These are phyloP conservation scores for Hordeum pubiflorum DNA, from an alignment of 202 grass and related monocot genomes.

Conservation along the genomic window DNA sequence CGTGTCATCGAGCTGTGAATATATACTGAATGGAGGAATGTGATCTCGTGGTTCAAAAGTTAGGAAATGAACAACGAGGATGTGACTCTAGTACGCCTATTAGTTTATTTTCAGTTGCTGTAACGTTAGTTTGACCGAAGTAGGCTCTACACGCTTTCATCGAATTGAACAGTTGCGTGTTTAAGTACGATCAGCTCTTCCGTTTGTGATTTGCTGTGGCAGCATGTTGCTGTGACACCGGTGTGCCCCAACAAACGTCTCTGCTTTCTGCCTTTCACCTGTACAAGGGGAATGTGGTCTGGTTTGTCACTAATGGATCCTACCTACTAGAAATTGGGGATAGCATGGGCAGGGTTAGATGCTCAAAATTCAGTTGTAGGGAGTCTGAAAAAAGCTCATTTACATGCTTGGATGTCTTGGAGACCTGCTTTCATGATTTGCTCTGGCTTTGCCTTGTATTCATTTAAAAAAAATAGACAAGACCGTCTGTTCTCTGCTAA, in stretches of 20 bases:
- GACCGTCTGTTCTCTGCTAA: slow-evolving; percentile 11
- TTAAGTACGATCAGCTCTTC: neutral
- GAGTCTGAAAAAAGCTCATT: neutral
- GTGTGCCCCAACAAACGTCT: neutral
- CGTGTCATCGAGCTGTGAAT: neutral
- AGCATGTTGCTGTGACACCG: neutral
- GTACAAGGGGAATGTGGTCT: neutral
- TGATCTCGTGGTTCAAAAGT: neutral
- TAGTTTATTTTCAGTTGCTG: neutral
- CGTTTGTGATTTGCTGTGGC: neutral
- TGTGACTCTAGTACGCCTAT: neutral
- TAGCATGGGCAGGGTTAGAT: neutral
- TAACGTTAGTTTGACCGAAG: neutral
- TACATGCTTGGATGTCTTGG: neutral
- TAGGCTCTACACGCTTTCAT: neutral
- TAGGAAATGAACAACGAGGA: neutral
- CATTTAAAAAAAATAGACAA: neutral
- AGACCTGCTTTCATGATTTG: neutral
- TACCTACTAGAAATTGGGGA: neutral
- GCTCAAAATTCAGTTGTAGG: neutral
- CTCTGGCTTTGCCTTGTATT: neutral
- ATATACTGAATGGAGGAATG: neutral
- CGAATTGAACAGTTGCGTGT: neutral
- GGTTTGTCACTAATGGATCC: neutral
- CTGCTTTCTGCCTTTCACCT: neutral